phyloP scores from a whole-genome alignment of 345 rosid genomes.

The Sisymbrium altissimum region DNA sequence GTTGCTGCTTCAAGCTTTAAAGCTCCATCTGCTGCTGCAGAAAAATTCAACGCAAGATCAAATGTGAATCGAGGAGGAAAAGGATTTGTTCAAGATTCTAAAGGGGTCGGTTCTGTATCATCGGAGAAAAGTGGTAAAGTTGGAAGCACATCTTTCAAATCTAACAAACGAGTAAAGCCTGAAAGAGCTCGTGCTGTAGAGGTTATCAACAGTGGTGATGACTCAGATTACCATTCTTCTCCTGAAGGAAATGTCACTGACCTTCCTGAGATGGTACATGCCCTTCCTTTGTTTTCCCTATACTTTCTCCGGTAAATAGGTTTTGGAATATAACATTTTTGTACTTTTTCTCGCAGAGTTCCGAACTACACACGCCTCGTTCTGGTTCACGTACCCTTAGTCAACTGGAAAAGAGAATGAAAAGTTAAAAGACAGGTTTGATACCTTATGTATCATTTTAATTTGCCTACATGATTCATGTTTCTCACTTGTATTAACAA shows the following conservation, averaged over 20 bases:
- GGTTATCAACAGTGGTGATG: constrained; percentile 13
- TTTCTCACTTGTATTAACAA: neutral
- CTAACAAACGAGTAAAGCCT: constrained; percentile 35
- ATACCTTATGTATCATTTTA: constrained; percentile 5
- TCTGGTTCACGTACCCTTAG: constrained; percentile 32
- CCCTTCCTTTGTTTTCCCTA: neutral
- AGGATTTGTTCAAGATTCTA: neutral
- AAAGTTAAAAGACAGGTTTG: constrained; percentile 56
- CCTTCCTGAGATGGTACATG: constrained; percentile 10
- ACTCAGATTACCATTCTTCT: neutral
- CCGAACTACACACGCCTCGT: constrained; percentile 10
- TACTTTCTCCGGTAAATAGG: neutral
- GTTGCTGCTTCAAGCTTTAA: constrained; percentile 3
- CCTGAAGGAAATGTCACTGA: constrained; percentile 4
- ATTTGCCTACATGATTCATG: neutral
- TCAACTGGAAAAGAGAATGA: constrained; percentile 54
- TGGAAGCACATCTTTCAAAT: constrained; percentile 22
- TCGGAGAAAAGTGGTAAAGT: constrained; percentile 33
- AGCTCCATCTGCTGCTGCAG: neutral
- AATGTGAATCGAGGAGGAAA: constrained; percentile 30
- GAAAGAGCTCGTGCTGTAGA: constrained; percentile 1
- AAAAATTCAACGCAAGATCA: constrained; percentile 28
- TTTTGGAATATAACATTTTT: neutral
- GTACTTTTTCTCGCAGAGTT: constrained; percentile 32
- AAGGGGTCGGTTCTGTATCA: too few relatives aligned